Conservation (phyloP, 164 flowering plant genomes). For the Dillenia suffruticosa region DNA sequence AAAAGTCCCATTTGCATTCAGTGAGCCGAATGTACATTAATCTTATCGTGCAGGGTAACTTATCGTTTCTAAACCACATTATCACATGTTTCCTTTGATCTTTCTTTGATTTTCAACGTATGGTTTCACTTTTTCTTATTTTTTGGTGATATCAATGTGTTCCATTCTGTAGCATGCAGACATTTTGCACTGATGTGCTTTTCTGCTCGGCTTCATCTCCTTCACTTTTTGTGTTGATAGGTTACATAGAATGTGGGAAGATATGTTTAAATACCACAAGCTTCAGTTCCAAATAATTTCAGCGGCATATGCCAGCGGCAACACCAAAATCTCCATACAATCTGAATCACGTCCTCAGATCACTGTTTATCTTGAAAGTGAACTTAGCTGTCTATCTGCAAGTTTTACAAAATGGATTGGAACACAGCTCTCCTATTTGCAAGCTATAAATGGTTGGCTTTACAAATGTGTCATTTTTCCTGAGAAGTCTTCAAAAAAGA, state of each 20-base stretch:
- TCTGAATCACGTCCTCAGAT: constrained; percentile 64
- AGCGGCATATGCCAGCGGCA: constrained; percentile 34
- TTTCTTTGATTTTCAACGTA: too few relatives aligned
- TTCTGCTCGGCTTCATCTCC: background rate
- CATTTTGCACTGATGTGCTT: too few relatives aligned
- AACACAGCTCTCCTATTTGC: constrained; percentile 65
- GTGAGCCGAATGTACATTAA: too few relatives aligned
- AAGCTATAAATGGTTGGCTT: constrained; percentile 74
- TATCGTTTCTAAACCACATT: too few relatives aligned
- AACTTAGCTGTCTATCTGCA: constrained; percentile 43
- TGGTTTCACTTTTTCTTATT: too few relatives aligned
- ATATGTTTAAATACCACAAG: constrained; percentile 79
- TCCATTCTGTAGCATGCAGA: too few relatives aligned
- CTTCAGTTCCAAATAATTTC: constrained; percentile 63
- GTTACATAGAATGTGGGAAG: constrained; percentile 88
- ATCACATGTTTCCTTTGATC: too few relatives aligned
- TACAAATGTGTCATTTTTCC: constrained; percentile 51
- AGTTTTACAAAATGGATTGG: constrained; percentile 72
- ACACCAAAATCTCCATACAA: constrained; percentile 35
- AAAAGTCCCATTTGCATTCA: too few relatives aligned
- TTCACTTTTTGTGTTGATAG: constrained; percentile 30
- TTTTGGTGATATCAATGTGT: too few relatives aligned
- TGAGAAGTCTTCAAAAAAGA: constrained; percentile 38
- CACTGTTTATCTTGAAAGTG: constrained; percentile 51
- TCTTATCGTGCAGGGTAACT: too few relatives aligned